Percentiles rank a stretch among this genome's conserved stretches.
These are phyloP conservation scores for Zymoseptoria tritici DNA, from an alignment of 2,329 filamentous ascomycete genomes.

Conservation along the genomic window DNA sequence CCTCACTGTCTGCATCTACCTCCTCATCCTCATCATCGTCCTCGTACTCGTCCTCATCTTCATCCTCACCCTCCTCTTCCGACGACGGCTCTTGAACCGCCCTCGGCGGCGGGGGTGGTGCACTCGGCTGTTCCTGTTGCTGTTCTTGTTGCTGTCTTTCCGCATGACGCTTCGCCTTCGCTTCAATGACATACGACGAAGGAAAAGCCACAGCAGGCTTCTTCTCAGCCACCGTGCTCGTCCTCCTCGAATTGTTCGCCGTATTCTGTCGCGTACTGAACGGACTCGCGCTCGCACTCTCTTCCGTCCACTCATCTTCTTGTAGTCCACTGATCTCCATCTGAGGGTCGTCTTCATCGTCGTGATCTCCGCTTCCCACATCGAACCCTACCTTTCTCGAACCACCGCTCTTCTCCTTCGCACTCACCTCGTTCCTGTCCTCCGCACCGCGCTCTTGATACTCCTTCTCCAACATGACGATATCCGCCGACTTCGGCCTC, in stretches of 20 bases:
- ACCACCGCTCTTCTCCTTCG: conserved; percentile 6
- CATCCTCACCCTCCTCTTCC: neutral
- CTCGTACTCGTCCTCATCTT: neutral
- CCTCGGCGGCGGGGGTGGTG: neutral
- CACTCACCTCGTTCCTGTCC: conserved; percentile 9
- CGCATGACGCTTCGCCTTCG: neutral
- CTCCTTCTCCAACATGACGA: conserved; percentile 21
- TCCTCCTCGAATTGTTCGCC: conserved; percentile 29
- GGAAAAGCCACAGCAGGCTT: conserved; percentile 8
- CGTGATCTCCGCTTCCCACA: conserved; percentile 21
- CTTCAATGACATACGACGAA: neutral
- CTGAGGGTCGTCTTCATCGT: conserved; percentile 20
- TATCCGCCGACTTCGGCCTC: conserved; percentile 26
- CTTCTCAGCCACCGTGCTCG: conserved; percentile 20
- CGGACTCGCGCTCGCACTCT: conserved; percentile 30
- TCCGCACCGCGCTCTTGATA: conserved; percentile 24
- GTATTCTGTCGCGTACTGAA: conserved; percentile 32
- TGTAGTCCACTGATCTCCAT: conserved; percentile 26
- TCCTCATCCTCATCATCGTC: neutral
- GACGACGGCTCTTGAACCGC: neutral
- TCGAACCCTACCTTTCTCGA: conserved; percentile 29
- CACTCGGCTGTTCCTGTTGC: neutral
- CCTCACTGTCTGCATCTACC: conserved; percentile 7
- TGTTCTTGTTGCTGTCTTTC: neutral
- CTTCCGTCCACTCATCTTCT: conserved; percentile 32